A percentile compares a stretch with the other conserved stretches of the same genome.
These are phyloP conservation scores for Phytophthora pinifolia DNA, from an alignment of 352 stramenopile genomes.

Conservation along the genomic window DNA sequence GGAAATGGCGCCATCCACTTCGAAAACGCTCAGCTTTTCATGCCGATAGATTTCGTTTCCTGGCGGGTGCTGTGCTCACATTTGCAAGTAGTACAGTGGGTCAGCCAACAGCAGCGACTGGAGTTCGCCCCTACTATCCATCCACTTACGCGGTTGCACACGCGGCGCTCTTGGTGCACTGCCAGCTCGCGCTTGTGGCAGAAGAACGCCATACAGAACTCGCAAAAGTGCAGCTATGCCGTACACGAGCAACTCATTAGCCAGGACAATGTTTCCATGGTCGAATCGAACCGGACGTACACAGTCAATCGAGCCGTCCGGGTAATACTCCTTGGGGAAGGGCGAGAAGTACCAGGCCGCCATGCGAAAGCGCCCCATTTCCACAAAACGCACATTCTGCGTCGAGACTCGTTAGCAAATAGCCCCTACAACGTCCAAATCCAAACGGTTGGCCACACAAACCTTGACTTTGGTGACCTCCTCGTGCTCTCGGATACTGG, in stretches of 20 bases:
- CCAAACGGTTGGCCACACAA: neutral
- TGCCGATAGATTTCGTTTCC: conserved; percentile 94
- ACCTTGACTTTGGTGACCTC: conserved; percentile 97
- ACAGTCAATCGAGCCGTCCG: conserved; percentile 81
- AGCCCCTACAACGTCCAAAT: neutral
- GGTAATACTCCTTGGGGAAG: conserved; percentile 96
- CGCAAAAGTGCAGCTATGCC: conserved; percentile 83
- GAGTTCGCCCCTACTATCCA: neutral
- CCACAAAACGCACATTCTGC: conserved; percentile 96
- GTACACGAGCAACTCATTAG: neutral
- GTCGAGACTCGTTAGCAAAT: conserved; percentile 16
- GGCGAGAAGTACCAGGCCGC: conserved; percentile 98
- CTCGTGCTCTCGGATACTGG: conserved; percentile 96
- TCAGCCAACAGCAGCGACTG: neutral
- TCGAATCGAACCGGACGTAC: conserved; percentile 32
- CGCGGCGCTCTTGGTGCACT: conserved; percentile 63
- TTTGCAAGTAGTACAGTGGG: too few species aligned
- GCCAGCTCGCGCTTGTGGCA: conserved; percentile 70
- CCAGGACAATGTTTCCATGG: neutral
- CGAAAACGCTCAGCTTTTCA: conserved; percentile 95
- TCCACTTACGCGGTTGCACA: conserved; percentile 58
- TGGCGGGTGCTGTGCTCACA: conserved; percentile 54
- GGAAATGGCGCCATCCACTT: conserved; percentile 95
- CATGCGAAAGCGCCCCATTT: conserved; percentile 94
- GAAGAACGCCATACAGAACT: conserved; percentile 91